phyloP scores from a whole-genome alignment of 768 basidiomycete genomes.

The Cyclocybe aegerita region DNA sequence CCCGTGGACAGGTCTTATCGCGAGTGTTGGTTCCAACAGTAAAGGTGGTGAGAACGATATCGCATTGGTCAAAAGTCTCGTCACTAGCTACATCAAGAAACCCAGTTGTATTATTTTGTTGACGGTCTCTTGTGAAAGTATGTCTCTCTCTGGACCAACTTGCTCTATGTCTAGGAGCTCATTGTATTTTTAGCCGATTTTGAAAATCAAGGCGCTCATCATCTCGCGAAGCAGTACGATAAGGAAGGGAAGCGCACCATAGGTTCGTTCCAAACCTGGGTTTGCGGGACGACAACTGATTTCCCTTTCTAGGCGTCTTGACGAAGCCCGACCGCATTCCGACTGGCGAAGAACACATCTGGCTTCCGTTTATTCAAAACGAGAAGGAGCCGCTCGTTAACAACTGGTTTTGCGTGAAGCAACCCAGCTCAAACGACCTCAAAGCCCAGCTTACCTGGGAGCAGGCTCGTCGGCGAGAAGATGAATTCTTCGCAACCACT shows the following conservation, averaged over 20 bases:
- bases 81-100: conserved; percentile 56
- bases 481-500: conserved; percentile 51
- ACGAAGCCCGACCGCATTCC: conserved; percentile 52
- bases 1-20: conserved; percentile 49
- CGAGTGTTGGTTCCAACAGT: conserved; percentile 40
- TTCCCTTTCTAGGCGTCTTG: conserved; percentile 50
- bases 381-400: conserved; percentile 50
- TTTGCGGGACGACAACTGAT: neutral
- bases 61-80: conserved; percentile 57
- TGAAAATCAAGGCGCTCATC: conserved; percentile 75
- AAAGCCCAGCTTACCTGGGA: conserved; percentile 55
- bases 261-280: conserved; percentile 38
- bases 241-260: conserved; percentile 67
- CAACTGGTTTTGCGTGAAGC: conserved; percentile 62
- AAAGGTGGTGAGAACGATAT: conserved; percentile 53
- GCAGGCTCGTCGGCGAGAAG: conserved; percentile 58
- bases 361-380: conserved; percentile 58
- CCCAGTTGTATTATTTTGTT: conserved; percentile 64
- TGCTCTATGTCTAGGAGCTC: neutral
- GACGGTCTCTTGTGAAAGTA: conserved; percentile 66
- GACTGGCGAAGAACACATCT: conserved; percentile 48
- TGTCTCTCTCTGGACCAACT: conserved; percentile 11
- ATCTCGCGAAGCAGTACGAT: conserved; percentile 61
- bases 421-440: conserved; percentile 50
- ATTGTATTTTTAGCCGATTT: conserved; percentile 57